A percentile compares a stretch with the other conserved stretches of the same genome.
These are phyloP conservation scores for Apiotrichum gracile DNA, from an alignment of 1,284 basidiomycete species.

Conservation along the genomic window DNA sequence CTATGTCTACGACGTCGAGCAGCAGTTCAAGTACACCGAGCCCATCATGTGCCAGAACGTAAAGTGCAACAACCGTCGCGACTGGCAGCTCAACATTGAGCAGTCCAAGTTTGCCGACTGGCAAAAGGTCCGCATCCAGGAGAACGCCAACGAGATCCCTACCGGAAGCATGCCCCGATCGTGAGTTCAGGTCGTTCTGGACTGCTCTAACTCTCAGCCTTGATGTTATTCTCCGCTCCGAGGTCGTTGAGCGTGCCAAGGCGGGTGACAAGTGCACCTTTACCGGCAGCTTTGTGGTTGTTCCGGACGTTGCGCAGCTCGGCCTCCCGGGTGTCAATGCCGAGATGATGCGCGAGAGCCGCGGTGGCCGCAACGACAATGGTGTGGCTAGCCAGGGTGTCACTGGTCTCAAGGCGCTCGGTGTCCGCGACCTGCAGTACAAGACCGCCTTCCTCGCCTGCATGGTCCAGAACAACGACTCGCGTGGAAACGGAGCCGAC, in stretches of 20 bases:
- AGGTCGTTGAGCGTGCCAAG: slow-evolving; percentile 95
- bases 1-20: slow-evolving; percentile 89
- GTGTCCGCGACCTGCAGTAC: slow-evolving; percentile 93
- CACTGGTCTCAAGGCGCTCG: slow-evolving; percentile 86
- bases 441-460: slow-evolving; percentile 98
- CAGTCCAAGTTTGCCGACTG: slow-evolving; percentile 96
- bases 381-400: slow-evolving; percentile 81
- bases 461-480: slow-evolving; percentile 89
- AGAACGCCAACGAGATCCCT: slow-evolving; percentile 97
- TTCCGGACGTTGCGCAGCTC: slow-evolving; percentile 95
- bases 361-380: slow-evolving; percentile 59
- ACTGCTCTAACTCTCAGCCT: slow-evolving; percentile 52
- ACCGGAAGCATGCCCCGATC: slow-evolving; percentile 96
- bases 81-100: slow-evolving; percentile 94
- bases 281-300: slow-evolving; percentile 95
- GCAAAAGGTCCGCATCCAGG: slow-evolving; percentile 99
- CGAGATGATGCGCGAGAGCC: slow-evolving; percentile 82
- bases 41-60: slow-evolving; percentile 90
- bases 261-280: slow-evolving; percentile 99
- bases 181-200: slow-evolving; percentile 30
- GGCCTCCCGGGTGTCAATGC: slow-evolving; percentile 92
- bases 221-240: slow-evolving; percentile 90
- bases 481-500: slow-evolving; percentile 69
- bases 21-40: slow-evolving; percentile 99
- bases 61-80: slow-evolving; percentile 80